Evolutionary conservation across 495 filamentous ascomycete species (phyloP).

Genomic region (Penicillium bovifimosum): DNA sequence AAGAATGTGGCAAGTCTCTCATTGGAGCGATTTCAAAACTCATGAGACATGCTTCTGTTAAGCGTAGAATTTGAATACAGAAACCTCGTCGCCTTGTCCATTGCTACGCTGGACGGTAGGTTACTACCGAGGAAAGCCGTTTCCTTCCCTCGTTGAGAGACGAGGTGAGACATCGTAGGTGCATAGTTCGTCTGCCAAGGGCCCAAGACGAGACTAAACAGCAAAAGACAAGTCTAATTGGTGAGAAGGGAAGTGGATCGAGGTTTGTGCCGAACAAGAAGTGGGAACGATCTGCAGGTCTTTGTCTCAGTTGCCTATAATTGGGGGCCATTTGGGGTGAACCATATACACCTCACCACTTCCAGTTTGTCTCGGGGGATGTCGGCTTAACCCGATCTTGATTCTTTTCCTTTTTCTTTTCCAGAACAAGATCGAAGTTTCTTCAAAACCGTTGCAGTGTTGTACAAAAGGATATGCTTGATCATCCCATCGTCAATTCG

Average conservation of each 20-base stretch:
- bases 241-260: not conserved
- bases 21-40: not conserved
- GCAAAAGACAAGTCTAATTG: not conserved
- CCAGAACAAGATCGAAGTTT: too few species aligned
- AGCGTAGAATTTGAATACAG: not conserved
- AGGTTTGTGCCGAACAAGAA: not conserved
- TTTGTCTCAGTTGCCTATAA: too few species aligned
- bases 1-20: too few species aligned
- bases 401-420: too few species aligned
- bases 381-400: too few species aligned
- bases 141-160: not conserved
- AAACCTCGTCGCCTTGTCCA: not conserved
- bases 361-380: too few species aligned
- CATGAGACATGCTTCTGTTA: not conserved
- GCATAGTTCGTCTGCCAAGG: not conserved
- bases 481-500: too few species aligned
- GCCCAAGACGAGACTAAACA: not conserved
- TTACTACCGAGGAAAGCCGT: not conserved
- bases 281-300: too few species aligned
- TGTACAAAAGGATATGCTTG: too few species aligned
- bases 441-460: too few species aligned
- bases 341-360: too few species aligned
- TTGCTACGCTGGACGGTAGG: not conserved
- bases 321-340: too few species aligned
- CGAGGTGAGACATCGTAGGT: not conserved